Conservation (phyloP, 2,329 filamentous ascomycete species). For the Paracoccidioides brasiliensis region DNA sequence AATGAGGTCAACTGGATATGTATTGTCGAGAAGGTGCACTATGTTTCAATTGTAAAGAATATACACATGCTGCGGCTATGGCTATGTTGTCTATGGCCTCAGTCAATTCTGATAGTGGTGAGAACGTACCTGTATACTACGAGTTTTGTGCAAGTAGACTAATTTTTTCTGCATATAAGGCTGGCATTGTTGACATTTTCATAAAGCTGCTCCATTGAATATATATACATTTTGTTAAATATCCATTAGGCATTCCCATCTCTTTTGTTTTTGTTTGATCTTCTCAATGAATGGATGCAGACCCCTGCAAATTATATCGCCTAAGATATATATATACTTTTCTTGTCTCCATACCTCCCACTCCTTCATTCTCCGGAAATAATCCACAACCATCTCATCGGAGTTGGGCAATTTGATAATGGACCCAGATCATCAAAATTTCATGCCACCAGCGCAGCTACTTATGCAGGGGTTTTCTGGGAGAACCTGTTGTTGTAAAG, state of each 20-base stretch:
- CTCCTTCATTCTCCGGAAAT: background rate
- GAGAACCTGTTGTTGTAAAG: conserved; percentile 9
- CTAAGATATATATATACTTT: background rate
- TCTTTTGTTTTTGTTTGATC: background rate
- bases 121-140: background rate
- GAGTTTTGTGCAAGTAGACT: background rate
- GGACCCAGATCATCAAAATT: background rate
- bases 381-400: background rate
- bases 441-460: background rate
- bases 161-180: background rate
- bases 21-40: background rate
- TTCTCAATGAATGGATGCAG: background rate
- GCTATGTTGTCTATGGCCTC: background rate
- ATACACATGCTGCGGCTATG: background rate
- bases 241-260: background rate
- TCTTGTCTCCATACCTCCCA: background rate
- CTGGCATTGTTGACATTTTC: background rate
- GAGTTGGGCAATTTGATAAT: background rate
- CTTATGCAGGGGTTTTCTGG: conserved; percentile 1
- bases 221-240: background rate
- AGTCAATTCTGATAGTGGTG: background rate
- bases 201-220: background rate
- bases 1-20: background rate
- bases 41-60: background rate
- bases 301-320: background rate